Evolutionary conservation across 306 rosid species (phyloP).

Genomic region (Cucumis hystrix): DNA sequence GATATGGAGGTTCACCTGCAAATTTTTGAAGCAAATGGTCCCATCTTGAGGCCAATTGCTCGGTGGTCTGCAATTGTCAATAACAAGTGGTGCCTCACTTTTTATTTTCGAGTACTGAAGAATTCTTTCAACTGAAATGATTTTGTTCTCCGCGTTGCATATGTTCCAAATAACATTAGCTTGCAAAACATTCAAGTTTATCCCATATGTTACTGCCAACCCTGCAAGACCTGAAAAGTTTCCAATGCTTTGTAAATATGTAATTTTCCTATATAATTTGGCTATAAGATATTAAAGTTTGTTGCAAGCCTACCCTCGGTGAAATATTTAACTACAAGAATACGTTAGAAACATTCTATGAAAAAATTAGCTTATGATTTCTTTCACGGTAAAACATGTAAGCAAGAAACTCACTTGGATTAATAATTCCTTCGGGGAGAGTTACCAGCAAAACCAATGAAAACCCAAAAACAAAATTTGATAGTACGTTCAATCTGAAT

Average conservation of each 20-base stretch:
- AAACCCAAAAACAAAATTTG: slow-evolving; percentile 83
- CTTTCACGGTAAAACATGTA: too few species aligned
- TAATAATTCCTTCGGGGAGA: slow-evolving; percentile 72
- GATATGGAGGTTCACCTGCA: slow-evolving; percentile 30
- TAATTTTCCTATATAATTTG: not conserved
- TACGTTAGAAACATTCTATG: too few species aligned
- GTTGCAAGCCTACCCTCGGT: too few species aligned
- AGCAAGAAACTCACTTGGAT: slow-evolving; percentile 53
- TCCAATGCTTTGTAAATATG: slow-evolving; percentile 3
- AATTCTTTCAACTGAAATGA: slow-evolving; percentile 92
- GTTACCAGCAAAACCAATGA: slow-evolving; percentile 60
- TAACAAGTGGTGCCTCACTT: slow-evolving; percentile 72
- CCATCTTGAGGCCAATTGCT: slow-evolving; percentile 79
- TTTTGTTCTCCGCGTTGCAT: slow-evolving; percentile 82
- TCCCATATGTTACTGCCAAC: slow-evolving; percentile 87
- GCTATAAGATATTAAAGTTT: too few species aligned
- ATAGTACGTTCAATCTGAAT: slow-evolving; percentile 65
- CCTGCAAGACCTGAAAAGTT: slow-evolving; percentile 66
- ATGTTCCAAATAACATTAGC: slow-evolving; percentile 81
- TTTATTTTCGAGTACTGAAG: slow-evolving; percentile 56
- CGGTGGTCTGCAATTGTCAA: slow-evolving; percentile 58
- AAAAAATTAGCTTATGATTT: too few species aligned
- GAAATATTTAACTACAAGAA: too few species aligned
- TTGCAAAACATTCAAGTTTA: slow-evolving; percentile 67
- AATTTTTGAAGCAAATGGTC: slow-evolving; percentile 51